These are phyloP conservation scores for Arbutus unedo DNA, from an alignment of 148 eudicot genomes.

Conservation along the genomic window DNA sequence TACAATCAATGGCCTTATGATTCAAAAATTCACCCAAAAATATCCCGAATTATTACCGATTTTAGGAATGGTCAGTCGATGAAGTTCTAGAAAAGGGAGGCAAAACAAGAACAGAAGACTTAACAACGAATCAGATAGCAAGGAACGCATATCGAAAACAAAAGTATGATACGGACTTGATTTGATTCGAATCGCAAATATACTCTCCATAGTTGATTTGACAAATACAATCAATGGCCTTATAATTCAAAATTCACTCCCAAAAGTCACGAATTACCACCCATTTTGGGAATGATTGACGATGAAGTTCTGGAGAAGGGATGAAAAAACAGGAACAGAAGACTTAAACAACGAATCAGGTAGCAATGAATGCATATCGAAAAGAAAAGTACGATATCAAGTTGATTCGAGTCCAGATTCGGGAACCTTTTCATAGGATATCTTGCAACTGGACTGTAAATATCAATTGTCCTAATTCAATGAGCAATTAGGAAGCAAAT, in stretches of 20 bases:
- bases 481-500: not conserved
- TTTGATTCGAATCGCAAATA: not conserved
- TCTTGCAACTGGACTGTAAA: not conserved
- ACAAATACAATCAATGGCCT: not conserved
- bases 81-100: not conserved
- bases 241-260: not conserved
- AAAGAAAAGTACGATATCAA: not conserved
- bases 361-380: not conserved
- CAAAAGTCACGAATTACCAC: not conserved
- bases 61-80: not conserved
- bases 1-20: not conserved
- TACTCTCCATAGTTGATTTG: not conserved
- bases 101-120: not conserved
- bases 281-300: not conserved
- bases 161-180: too few species aligned
- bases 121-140: not conserved
- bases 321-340: too few species aligned
- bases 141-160: not conserved
- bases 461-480: not conserved
- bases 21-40: not conserved
- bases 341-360: too few species aligned
- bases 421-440: not conserved
- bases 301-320: too few species aligned
- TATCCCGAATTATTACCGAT: not conserved
- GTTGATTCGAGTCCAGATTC: not conserved